Base-by-base conservation (phyloP, 2,329 filamentous ascomycete species). In the Aphanoascus verrucosus region DNA sequence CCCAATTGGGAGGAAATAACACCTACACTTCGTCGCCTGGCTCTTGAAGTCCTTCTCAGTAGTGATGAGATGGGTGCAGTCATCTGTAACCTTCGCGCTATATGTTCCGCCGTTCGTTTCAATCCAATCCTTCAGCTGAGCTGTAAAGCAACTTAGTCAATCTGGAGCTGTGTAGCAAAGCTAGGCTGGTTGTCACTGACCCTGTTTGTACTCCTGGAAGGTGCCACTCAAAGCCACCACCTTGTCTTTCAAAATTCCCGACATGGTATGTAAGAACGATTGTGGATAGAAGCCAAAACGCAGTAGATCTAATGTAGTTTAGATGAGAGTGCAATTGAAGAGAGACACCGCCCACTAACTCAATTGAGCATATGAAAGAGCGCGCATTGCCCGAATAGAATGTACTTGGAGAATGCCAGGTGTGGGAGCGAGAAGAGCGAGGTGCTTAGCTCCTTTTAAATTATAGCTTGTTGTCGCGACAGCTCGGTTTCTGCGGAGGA, bases 151-250 rank as follows among this genome's bases (percentile, higher is more conserved):
- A 14, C 40, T 45, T 38, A 50, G 42, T 12, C 48, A 48, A 35
- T 34, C 15, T 38, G 6, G 40, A n/a, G 8, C 8, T 14, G 23
- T 9, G 14, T 20, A 46, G 50, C n/a, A 40, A 57, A 53, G 54
- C 50, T 41, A 35, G 32, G 19, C 32, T 17, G 37, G 45, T 43
- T 14, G 11, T 37, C 49, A 52, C 61, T 58, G 60, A 71, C 70
- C 63, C 59, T 86, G 81, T 2, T 74, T 77, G 23, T 72, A 66
- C 5, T 72, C 70, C 1, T 75, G 68, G 59, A 86, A 82, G 4
- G 76, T 77, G 56, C 84, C 84, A 54, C 79, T 82, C 23, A 85
- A 64, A 19, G 76, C 77, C 43, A 87, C 70, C 5, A 69, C 57
- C 6, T 62, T 49, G 0, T 62, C 58, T 45, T 66, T 65, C 43